Base-by-base conservation (phyloP, 257 asterid species). In the Lithospermum erythrorhizon region DNA sequence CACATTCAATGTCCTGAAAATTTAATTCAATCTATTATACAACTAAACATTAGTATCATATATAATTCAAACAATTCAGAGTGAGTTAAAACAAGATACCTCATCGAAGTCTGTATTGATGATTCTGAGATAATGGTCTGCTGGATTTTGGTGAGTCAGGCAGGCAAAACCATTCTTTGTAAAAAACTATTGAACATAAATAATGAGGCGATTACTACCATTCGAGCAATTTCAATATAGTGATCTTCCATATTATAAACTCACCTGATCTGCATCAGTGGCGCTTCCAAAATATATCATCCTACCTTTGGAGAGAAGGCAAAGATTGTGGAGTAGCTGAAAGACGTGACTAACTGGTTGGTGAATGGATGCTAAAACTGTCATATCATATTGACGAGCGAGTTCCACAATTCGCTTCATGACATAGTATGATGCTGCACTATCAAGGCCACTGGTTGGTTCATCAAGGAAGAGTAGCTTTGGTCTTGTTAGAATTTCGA, bases 371-470 rank as follows among this genome's bases (percentile, higher is more conserved):
- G 78, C 71, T 17, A 83, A 23, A 65, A 83, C 79, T 0, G 90
- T 78, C 90, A 81, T 78, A 54, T 70, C 79, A 64, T 80, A 73
- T 35, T 80, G 75, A 2, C 62, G 62, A 0, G 90, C 72, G 11
- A 83, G 77, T 51, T 74, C 72, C 4, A 68, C 76, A 11, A 83
- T 80, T 51, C 79, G 68, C 64, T 61, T 73, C 79, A 80, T 72
- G 53, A 78, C 77, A 56, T 58, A 59, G 63, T 61, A 72, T 1
- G 78, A 69, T 18, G 94, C 83, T 9, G 87, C 90, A 56, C 86
- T 78, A 21, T 85, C 90, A 6, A 85, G 83, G 18, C 90, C 90
- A 59, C 87, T 82, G 35, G 90, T 80, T 3, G 87, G 94, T 62
- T 85, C 90, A 49, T 82, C 94, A 5, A 85, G 85, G 71, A 85